Evolutionary conservation across 129 eudicot genomes (phyloP).

Genomic region (Saussurea involucrata): DNA sequence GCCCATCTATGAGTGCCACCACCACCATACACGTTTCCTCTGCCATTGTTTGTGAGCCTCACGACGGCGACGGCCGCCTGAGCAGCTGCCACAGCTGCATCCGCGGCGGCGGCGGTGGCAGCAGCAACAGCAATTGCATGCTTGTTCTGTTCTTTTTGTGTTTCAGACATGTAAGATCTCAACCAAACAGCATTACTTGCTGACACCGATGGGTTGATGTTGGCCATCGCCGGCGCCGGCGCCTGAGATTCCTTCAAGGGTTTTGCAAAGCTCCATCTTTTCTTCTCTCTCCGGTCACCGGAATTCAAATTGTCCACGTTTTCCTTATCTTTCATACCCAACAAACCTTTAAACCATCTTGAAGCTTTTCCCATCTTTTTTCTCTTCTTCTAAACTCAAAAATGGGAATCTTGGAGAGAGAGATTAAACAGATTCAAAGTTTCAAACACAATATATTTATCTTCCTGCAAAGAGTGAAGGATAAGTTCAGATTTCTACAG

Average conservation of each 20-base stretch:
- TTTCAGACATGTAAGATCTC: slow-evolving; percentile 52
- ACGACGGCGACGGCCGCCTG: slow-evolving; percentile 97
- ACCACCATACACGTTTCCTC: slow-evolving; percentile 33
- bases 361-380: slow-evolving; percentile 77
- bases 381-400: background rate
- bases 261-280: slow-evolving; percentile 63
- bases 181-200: slow-evolving; percentile 38
- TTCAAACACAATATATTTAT: background rate
- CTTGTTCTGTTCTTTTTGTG: slow-evolving; percentile 69
- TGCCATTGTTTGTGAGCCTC: slow-evolving; percentile 68
- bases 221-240: slow-evolving; percentile 2
- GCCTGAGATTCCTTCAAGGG: slow-evolving; percentile 40
- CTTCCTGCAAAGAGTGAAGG: background rate
- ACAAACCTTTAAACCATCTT: slow-evolving; percentile 69
- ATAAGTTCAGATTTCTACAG: background rate
- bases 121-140: slow-evolving; percentile 99
- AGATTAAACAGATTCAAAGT: slow-evolving; percentile 1
- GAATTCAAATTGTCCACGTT: slow-evolving; percentile 41
- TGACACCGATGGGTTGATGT: slow-evolving; percentile 16
- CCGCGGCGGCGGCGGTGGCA: slow-evolving; percentile 92
- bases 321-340: slow-evolving; percentile 83
- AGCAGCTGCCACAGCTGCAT: slow-evolving; percentile 92
- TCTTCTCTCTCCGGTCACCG: slow-evolving; percentile 53
- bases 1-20: slow-evolving; percentile 55
- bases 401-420: slow-evolving; percentile 1